Conservation (phyloP, 164 flowering plant genomes). For the Vitis cinerea region DNA sequence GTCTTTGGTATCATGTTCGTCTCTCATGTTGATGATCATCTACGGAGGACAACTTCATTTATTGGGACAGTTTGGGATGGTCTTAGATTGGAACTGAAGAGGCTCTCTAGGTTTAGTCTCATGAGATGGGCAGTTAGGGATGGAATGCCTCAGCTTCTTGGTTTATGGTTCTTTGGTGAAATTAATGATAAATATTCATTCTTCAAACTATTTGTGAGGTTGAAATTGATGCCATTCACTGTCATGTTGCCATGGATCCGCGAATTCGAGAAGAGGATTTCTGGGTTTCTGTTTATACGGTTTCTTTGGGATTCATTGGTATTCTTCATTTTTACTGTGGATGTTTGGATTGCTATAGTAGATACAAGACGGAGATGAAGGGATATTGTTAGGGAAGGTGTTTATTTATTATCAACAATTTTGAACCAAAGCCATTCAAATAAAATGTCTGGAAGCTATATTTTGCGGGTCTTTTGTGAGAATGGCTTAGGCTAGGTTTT, state of each 20-base stretch:
- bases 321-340: slow-evolving; percentile 69
- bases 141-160: slow-evolving; percentile 83
- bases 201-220: slow-evolving; percentile 77
- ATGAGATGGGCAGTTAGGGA: slow-evolving; percentile 96
- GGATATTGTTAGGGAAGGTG: slow-evolving; percentile 85
- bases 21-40: slow-evolving; percentile 53
- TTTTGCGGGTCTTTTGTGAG: slow-evolving; percentile 61
- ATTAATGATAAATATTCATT: slow-evolving; percentile 83
- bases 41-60: slow-evolving; percentile 48
- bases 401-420: slow-evolving; percentile 65
- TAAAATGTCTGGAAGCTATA: slow-evolving; percentile 71
- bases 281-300: slow-evolving; percentile 72
- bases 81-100: slow-evolving; percentile 60
- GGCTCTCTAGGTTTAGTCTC: slow-evolving; percentile 74
- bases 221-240: slow-evolving; percentile 93
- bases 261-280: slow-evolving; percentile 62
- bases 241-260: slow-evolving; percentile 61
- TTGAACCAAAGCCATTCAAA: slow-evolving; percentile 62
- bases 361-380: slow-evolving; percentile 70
- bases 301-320: slow-evolving; percentile 59
- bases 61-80: slow-evolving; percentile 58
- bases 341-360: slow-evolving; percentile 84
- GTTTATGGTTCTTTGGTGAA: slow-evolving; percentile 86
- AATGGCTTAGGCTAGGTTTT: slow-evolving; percentile 40
- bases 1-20: slow-evolving; percentile 66